phyloP scores from a whole-genome alignment of 257 asterid species.

The Solanum gracilifrons region DNA sequence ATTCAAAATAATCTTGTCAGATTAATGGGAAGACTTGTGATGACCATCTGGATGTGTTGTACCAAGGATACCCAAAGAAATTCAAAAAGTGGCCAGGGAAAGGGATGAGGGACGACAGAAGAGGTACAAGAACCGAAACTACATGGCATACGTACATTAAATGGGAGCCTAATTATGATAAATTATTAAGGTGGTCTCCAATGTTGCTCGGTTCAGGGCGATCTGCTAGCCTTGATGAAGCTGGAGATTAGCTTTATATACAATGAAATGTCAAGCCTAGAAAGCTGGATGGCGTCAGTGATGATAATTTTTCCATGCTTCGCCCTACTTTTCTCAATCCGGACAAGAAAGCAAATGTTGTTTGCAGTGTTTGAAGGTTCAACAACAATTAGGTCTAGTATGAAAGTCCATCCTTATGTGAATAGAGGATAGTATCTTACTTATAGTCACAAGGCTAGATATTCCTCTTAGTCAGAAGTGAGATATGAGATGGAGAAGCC shows the following conservation, averaged over 20 bases:
- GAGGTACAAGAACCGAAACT: not conserved
- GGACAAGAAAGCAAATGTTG: not conserved
- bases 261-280: not conserved
- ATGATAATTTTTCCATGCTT: not conserved
- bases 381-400: not conserved
- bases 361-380: not conserved
- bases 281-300: not conserved
- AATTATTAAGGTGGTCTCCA: not conserved
- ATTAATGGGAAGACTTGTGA: not conserved
- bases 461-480: not conserved
- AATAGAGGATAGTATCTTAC: not conserved
- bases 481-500: not conserved
- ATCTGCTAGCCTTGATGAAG: not conserved
- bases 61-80: not conserved
- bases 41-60: not conserved
- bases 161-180: not conserved
- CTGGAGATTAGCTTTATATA: not conserved
- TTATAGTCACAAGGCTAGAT: not conserved
- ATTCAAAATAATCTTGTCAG: not conserved
- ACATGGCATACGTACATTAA: not conserved
- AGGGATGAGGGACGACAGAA: not conserved
- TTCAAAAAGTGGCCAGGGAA: not conserved
- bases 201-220: not conserved
- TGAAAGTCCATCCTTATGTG: not conserved
- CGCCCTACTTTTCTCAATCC: not conserved